Percentiles rank a stretch among this genome's conserved stretches.
Conservation (phyloP, 768 basidiomycete genomes). For the Lactarius deliciosus region DNA sequence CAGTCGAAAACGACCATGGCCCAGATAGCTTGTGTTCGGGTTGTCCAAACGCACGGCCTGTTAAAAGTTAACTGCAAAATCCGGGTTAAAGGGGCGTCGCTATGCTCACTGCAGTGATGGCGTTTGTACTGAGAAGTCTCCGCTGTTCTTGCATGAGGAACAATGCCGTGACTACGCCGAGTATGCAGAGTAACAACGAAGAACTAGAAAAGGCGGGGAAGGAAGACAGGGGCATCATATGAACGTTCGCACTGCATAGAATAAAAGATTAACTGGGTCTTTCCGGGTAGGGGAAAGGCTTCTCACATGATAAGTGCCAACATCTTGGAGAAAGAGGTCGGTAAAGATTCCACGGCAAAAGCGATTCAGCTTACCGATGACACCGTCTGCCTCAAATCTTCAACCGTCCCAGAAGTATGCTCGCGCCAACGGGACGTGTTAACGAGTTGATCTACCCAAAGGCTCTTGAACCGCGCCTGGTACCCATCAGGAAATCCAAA, state of each 20-base stretch:
- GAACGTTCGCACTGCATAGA: not conserved
- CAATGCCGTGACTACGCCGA: not conserved
- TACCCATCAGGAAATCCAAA: not conserved
- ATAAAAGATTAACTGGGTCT: not conserved
- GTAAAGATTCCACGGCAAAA: not conserved
- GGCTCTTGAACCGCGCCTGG: not conserved
- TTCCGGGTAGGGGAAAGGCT: not conserved
- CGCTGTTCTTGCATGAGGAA: not conserved
- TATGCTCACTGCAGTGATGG: not conserved
- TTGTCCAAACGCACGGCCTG: slow-evolving; percentile 2
- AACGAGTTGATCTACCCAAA: not conserved
- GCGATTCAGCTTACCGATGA: not conserved
- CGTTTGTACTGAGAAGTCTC: not conserved
- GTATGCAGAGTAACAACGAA: not conserved
- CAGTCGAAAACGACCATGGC: not conserved
- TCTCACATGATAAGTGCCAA: not conserved
- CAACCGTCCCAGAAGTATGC: not conserved
- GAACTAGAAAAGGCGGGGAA: not conserved
- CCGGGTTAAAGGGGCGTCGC: not conserved
- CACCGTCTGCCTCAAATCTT: not conserved
- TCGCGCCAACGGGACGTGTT: not conserved
- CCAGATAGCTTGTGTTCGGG: not conserved
- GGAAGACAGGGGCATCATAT: not conserved
- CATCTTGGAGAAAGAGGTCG: not conserved
- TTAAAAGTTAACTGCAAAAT: not conserved